Base-by-base conservation (phyloP, 495 filamentous ascomycete species). In the Talaromyces liani region DNA sequence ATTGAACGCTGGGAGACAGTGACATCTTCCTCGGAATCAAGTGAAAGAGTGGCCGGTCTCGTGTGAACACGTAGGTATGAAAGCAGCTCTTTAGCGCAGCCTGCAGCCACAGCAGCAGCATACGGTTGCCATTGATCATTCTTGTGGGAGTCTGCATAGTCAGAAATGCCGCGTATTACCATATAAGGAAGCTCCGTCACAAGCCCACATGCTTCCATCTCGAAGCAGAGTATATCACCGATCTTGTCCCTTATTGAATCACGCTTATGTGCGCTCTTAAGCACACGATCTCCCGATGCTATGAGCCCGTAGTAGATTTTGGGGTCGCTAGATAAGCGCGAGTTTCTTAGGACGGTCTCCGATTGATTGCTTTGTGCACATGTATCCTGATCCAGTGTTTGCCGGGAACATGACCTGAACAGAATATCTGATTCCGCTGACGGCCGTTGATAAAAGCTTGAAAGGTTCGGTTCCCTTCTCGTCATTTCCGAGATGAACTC, bases 151-250 rank as follows among this genome's bases (percentile, higher is more conserved):
- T 76, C 73, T 8, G 69, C 63, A 65, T 75, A 76, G 57, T 76
- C 71, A 45, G 68, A 72, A 27, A 76, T 69, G 4, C 73, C 73
- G 58, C 69, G 60, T 10, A 76, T 72, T 5, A 73, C 68, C 3
- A 75, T 41, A 49, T 64, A 73, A 8, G 60, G 66, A 34, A 69
- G 58, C 22, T 62, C 29, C 47, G 68, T 61, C 61, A 64, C 63
- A 18, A 77, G 39, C 3, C 75, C 75, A 14, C 70, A 7, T 68
- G 71, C 74, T 61, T 77, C 75, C 70, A 71, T 76, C 53, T 77
- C 75, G 39, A 75, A 70, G 51, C 68, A 72, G 14, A 74, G 45
- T 33, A 74, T 60, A n/a, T 54, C 45, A 16, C 22, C 25, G 1
- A 18, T 58, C 7, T 4, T 18, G 14, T 60, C 16, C 27, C 16